These are phyloP conservation scores for Spizellomyces sp. DNA, from an alignment of 192 early-diverging fungal species.

Conservation along the genomic window DNA sequence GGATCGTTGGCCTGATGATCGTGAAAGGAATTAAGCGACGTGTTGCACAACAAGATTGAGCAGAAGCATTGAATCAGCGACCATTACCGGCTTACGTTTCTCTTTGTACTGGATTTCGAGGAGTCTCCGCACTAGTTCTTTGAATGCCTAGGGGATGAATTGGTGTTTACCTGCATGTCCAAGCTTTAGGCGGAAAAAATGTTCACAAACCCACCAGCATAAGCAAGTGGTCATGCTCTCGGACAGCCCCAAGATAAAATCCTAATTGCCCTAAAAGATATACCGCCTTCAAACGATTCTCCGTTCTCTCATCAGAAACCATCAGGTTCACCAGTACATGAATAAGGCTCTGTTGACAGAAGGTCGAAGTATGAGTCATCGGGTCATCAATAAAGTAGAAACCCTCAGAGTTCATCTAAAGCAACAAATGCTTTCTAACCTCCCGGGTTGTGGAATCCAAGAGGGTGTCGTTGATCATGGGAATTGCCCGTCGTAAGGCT, in stretches of 20 bases:
- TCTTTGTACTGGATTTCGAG: slow-evolving; percentile 50
- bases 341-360: slow-evolving; percentile 28
- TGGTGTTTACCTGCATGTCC: too few species aligned
- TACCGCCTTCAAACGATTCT: slow-evolving; percentile 56
- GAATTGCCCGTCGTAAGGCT: slow-evolving; percentile 48
- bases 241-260: slow-evolving; percentile 41
- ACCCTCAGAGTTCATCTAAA: too few species aligned
- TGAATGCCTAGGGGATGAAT: slow-evolving; percentile 42
- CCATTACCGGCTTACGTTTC: slow-evolving; percentile 28
- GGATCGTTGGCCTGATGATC: neutral
- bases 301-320: slow-evolving; percentile 51
- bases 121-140: slow-evolving; percentile 45
- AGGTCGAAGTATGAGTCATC: neutral
- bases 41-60: slow-evolving; percentile 21
- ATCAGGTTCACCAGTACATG: slow-evolving; percentile 47
- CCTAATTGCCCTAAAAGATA: slow-evolving; percentile 54
- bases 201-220: slow-evolving; percentile 34
- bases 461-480: slow-evolving; percentile 54
- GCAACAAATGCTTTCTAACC: too few species aligned
- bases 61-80: neutral
- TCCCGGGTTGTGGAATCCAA: slow-evolving; percentile 51
- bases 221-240: slow-evolving; percentile 51
- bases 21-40: neutral
- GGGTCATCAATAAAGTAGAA: too few species aligned
- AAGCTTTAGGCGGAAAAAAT: too few species aligned